Conservation (phyloP, 2,329 filamentous ascomycete genomes). For the Aspergillus pseudoglaucus region DNA sequence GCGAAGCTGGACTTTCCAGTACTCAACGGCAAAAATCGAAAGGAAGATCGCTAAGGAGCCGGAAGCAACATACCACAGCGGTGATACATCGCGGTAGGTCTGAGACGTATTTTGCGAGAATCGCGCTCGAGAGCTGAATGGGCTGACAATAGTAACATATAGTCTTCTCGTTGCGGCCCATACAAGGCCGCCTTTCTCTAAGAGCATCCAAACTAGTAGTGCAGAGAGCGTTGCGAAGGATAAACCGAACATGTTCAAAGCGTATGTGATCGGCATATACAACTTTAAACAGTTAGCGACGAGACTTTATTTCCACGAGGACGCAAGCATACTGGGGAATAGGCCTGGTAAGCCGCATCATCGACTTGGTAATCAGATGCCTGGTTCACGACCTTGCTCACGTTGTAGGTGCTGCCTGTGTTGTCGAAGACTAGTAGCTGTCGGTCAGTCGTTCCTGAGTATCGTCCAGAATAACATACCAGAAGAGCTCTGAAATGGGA, state of each 20-base stretch:
- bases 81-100: slow-evolving; percentile 11
- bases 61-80: slow-evolving; percentile 16
- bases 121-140: background rate
- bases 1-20: slow-evolving; percentile 17
- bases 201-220: slow-evolving; percentile 25
- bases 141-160: background rate
- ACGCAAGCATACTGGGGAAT: slow-evolving; percentile 56
- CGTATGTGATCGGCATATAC: slow-evolving; percentile 22
- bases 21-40: slow-evolving; percentile 18
- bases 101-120: background rate
- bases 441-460: no score
- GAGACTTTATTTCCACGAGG: background rate
- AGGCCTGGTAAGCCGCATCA: slow-evolving; percentile 55
- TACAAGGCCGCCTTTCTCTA: slow-evolving; percentile 17
- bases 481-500: slow-evolving; percentile 19
- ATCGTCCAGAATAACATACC: slow-evolving; percentile 7
- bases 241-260: slow-evolving; percentile 44
- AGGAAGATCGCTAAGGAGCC: slow-evolving; percentile 15
- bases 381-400: slow-evolving; percentile 51
- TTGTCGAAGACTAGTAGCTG: slow-evolving; percentile 56
- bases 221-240: slow-evolving; percentile 59
- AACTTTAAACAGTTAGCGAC: slow-evolving; percentile 7
- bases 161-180: background rate
- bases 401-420: slow-evolving; percentile 57
- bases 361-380: slow-evolving; percentile 53